Evolutionary conservation across 345 rosid genomes (phyloP).

Genomic region (Eucalyptus paniculata): DNA sequence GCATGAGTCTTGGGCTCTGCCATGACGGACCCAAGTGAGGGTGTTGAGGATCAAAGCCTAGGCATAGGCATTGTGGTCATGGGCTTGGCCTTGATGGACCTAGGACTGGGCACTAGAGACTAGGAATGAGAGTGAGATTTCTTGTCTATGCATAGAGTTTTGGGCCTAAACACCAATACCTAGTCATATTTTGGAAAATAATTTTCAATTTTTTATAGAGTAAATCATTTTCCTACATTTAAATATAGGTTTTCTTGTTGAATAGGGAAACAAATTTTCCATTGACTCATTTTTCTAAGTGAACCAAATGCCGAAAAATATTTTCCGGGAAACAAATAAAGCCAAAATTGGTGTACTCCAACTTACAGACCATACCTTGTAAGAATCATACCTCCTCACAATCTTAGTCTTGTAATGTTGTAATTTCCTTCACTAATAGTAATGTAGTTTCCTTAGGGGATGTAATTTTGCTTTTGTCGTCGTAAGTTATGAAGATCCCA

Average conservation of each 20-base stretch:
- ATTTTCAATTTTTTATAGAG: too few species aligned
- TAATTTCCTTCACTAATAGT: not conserved
- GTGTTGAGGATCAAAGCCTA: not conserved
- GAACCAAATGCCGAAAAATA: too few species aligned
- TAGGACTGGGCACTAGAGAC: not conserved
- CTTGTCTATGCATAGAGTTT: not conserved
- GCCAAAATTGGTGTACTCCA: not conserved
- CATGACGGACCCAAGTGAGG: not conserved
- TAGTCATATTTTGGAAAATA: too few species aligned
- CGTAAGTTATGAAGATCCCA: not conserved
- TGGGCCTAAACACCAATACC: not conserved
- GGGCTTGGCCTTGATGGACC: not conserved
- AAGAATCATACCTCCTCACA: not conserved
- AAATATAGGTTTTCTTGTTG: not conserved
- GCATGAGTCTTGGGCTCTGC: not conserved
- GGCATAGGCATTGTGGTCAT: not conserved
- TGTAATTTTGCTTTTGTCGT: not conserved
- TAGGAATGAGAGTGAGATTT: not conserved
- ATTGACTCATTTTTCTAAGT: not conserved
- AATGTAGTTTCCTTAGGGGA: not conserved
- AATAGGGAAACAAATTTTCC: too few species aligned
- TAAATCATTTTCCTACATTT: too few species aligned
- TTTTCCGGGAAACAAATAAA: too few species aligned
- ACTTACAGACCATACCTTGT: not conserved
- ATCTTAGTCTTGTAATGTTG: not conserved